These are phyloP conservation scores for Medicago ruthenica DNA, from an alignment of 306 rosid species.

Conservation along the genomic window DNA sequence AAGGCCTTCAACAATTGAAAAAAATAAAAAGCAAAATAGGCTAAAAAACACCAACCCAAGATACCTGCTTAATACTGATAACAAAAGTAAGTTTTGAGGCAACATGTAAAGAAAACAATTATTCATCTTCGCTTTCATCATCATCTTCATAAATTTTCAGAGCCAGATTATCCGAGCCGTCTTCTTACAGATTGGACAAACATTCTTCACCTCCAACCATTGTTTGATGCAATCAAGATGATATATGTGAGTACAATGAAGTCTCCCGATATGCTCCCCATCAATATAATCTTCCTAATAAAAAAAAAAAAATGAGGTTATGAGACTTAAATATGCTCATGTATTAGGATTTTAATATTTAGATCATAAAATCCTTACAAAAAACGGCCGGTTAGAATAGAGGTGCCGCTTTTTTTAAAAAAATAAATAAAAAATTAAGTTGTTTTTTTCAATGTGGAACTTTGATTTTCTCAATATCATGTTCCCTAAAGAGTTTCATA, in stretches of 20 bases:
- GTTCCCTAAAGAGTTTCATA: too few relatives aligned
- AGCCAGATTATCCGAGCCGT: neutral
- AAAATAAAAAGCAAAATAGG: too few relatives aligned
- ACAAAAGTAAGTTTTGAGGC: neutral
- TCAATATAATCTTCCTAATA: neutral
- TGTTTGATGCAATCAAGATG: constrained; percentile 35
- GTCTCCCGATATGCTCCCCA: neutral
- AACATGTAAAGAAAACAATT: neutral
- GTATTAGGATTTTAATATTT: too few relatives aligned
- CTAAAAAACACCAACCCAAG: neutral
- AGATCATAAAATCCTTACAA: too few relatives aligned
- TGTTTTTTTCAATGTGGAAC: too few relatives aligned
- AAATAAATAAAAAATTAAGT: too few relatives aligned
- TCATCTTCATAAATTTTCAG: neutral
- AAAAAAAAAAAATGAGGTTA: too few relatives aligned
- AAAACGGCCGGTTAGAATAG: too few relatives aligned
- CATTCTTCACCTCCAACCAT: constrained; percentile 48
- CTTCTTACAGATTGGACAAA: constrained; percentile 50
- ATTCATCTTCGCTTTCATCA: neutral
- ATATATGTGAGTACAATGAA: neutral
- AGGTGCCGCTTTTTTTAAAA: too few relatives aligned
- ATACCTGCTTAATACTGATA: neutral
- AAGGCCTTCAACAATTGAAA: too few relatives aligned
- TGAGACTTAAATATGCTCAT: too few relatives aligned
- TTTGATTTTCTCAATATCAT: too few relatives aligned